A percentile compares a stretch with the other conserved stretches of the same genome.
phyloP scores from a whole-genome alignment of 768 basidiomycete species.

The Tricholoma furcatifolium region DNA sequence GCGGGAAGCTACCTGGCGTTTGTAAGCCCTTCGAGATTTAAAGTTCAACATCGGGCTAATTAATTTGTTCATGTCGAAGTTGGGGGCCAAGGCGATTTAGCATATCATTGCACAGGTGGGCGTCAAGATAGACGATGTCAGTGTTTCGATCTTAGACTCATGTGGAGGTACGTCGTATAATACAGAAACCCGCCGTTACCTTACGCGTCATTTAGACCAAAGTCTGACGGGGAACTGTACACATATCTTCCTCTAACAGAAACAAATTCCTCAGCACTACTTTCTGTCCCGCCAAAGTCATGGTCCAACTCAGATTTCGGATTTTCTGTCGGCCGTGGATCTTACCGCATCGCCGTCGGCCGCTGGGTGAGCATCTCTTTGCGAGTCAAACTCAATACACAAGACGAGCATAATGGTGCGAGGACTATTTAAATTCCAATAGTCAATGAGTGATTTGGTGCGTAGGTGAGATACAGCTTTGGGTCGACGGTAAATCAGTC shows the following conservation, averaged over 20 bases:
- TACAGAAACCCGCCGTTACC: not conserved
- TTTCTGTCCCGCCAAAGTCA: constrained; percentile 47
- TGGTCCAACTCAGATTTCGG: constrained; percentile 58
- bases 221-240: constrained; percentile 64
- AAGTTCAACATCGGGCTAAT: not conserved
- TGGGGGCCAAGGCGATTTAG: constrained; percentile 53
- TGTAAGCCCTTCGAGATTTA: constrained; percentile 39
- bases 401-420: constrained; percentile 58
- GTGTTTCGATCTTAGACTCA: constrained; percentile 69
- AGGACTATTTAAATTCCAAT: not conserved
- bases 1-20: constrained; percentile 75
- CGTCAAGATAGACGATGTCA: constrained; percentile 57
- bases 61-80: constrained; percentile 29
- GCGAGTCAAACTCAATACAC: constrained; percentile 67
- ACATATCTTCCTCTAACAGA: constrained; percentile 59
- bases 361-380: constrained; percentile 64
- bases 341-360: constrained; percentile 55
- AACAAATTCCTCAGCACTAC: constrained; percentile 41
- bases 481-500: constrained; percentile 58
- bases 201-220: not conserved
- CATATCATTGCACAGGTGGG: constrained; percentile 71
- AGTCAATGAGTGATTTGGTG: not conserved
- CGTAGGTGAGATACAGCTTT: constrained; percentile 64
- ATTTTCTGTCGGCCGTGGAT: constrained; percentile 63
- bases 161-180: constrained; percentile 60